Evolutionary conservation across 129 eudicot species (phyloP).

Genomic region (Chrysanthemum lavandulifolium): DNA sequence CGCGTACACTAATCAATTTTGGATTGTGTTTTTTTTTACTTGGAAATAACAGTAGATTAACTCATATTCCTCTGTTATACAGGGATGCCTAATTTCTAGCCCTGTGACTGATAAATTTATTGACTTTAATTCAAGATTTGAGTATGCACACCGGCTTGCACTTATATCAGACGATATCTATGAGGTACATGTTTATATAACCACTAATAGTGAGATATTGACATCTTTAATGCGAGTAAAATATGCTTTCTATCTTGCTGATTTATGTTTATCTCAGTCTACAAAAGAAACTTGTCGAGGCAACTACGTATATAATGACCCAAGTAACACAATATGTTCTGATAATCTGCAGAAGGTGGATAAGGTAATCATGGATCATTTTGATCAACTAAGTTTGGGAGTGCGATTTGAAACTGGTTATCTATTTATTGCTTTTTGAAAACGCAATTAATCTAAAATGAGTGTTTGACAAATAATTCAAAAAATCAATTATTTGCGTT

Average conservation of each 20-base stretch:
- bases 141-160: not conserved
- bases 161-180: constrained; percentile 1
- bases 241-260: not conserved
- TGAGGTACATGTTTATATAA: too few species aligned
- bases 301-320: not conserved
- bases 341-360: not conserved
- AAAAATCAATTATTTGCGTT: too few species aligned
- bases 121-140: constrained; percentile 4
- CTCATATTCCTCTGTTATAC: not conserved
- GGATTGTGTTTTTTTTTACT: too few species aligned
- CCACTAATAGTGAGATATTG: not conserved
- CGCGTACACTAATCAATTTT: too few species aligned
- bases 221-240: not conserved
- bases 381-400: not conserved
- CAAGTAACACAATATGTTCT: not conserved
- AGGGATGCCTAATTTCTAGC: not conserved
- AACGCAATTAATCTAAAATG: too few species aligned
- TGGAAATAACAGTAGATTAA: too few species aligned
- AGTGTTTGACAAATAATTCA: too few species aligned
- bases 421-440: too few species aligned
- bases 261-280: not conserved
- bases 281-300: not conserved
- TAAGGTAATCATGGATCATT: not conserved
- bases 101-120: not conserved
- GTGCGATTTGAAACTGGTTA: too few species aligned